These are phyloP conservation scores for Lactifluus echinatus DNA, from an alignment of 768 basidiomycete genomes.

Conservation along the genomic window DNA sequence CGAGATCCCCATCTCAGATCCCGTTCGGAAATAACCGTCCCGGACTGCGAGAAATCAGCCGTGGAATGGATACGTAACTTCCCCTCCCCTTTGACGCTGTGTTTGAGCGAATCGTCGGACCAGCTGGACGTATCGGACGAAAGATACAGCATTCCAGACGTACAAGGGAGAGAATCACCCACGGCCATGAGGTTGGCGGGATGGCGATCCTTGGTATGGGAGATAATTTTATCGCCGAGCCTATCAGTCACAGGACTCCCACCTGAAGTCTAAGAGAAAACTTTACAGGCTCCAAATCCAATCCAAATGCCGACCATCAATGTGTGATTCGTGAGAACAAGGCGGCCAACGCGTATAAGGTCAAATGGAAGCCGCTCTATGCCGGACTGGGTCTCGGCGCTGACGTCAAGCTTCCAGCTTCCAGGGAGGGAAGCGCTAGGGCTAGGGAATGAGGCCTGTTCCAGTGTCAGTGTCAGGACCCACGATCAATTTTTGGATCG, in stretches of 20 bases:
- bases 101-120: conserved; percentile 14
- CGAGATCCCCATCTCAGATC: conserved; percentile 15
- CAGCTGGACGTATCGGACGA: not conserved
- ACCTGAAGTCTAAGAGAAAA: not conserved
- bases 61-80: conserved; percentile 15
- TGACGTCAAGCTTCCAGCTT: conserved; percentile 16
- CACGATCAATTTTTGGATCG: conserved; percentile 20
- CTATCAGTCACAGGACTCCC: conserved; percentile 3
- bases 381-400: conserved; percentile 15
- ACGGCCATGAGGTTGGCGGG: not conserved
- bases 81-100: conserved; percentile 4
- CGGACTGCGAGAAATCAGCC: conserved; percentile 8
- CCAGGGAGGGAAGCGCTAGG: conserved; percentile 13
- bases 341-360: conserved; percentile 13
- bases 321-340: conserved; percentile 6
- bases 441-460: not conserved
- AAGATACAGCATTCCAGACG: not conserved
- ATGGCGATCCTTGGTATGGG: not conserved
- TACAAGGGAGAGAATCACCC: not conserved
- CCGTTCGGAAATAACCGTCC: conserved; percentile 13
- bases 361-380: conserved; percentile 16
- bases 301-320: not conserved
- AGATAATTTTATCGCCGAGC: conserved; percentile 5
- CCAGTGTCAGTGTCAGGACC: conserved; percentile 10
- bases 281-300: not conserved